Evolutionary conservation across 1,139 yeast genomes (phyloP), one percentile per base, ranked within the genome.

Genomic region (Diutina ranongensis): DNA sequence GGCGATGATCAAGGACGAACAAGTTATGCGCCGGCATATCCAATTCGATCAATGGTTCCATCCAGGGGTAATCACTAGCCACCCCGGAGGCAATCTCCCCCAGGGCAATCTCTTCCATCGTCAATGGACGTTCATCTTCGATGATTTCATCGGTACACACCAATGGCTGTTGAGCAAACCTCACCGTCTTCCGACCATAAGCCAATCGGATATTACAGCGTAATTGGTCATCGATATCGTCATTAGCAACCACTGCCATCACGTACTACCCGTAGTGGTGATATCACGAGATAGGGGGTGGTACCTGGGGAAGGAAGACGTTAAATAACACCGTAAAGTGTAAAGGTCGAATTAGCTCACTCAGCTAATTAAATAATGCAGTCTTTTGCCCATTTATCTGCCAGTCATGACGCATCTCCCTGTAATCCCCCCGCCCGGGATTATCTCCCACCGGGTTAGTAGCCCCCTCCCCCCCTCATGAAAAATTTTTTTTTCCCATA

Each of bases 251-350:
- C 34, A n/a, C 9, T 9, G 44, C 47, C 9, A 52, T 44, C 28
- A 50, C 33, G 12, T 47, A 36, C 38, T 47, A 46, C 9, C 53
- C 51, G n/a, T n/a, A n/a, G n/a, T n/a, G n/a, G n/a, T n/a, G n/a
- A n/a, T n/a, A n/a, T n/a, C n/a, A n/a, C n/a, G n/a, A n/a, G n/a
- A n/a, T n/a, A n/a, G n/a, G n/a, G n/a, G n/a, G n/a, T n/a, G n/a
- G n/a, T n/a, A n/a, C n/a, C n/a, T n/a, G n/a, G n/a, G n/a, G n/a
- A n/a, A n/a, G n/a, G n/a, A n/a, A n/a, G n/a, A n/a, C n/a, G n/a
- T n/a, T n/a, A n/a, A n/a, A n/a, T n/a, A n/a, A n/a, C n/a, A n/a
- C n/a, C n/a, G n/a, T n/a, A n/a, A n/a, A n/a, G n/a, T n/a, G n/a
- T n/a, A n/a, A n/a, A n/a, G n/a, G n/a, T n/a, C n/a, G n/a, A n/a